Evolutionary conservation across 495 filamentous ascomycete genomes (phyloP), one percentile per base, ranked within the genome.

Genomic region (Amphirosellinia nigrospora): DNA sequence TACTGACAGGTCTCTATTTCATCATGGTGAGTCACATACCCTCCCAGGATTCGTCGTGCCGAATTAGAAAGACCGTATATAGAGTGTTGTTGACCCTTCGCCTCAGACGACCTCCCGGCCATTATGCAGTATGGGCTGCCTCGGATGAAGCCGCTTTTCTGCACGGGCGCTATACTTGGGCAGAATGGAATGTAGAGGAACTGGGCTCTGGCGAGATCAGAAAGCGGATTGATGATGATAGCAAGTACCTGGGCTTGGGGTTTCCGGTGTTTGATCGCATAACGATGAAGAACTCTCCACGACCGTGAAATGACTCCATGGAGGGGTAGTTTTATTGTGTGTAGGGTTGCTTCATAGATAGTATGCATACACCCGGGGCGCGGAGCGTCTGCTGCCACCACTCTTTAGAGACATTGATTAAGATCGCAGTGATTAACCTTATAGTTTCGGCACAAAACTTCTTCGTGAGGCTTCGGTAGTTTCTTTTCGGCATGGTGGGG

Each of bases 181-280:
- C 78, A 1, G 77, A 77, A 41, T 89, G 87, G 87, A 86, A 89
- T 70, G 78, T 89, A 0, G 79, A 85, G 6, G 86, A 88, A 77
- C 43, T 88, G 68, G 61, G 70, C 60, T 64, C 41, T 4, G 78
- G 77, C 3, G 74, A 79, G 65, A 5, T 78, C 8, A 53, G 76
- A 59, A 79, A 80, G 66, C 70, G 72, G 0, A 75, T 83, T 4
- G 78, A 80, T 13, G 70, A 73, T 28, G 75, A 82, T 58, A 61
- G 53, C 8, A 36, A 69, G 38, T 83, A 66, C 59, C 70, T 82
- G 32, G 65, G 58, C 23, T 77, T 15, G 66, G 68, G 3, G 66
- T 81, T 28, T 65, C 64, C 5, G 78, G 80, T 21, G 52, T 75
- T 43, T 73, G 34, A 71, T n/a, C 46, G 21, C 21, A 13, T 50